A percentile compares a stretch with the other conserved stretches of the same genome.
Conservation (phyloP, 208 protist genomes). For the Trypanosoma mega region DNA sequence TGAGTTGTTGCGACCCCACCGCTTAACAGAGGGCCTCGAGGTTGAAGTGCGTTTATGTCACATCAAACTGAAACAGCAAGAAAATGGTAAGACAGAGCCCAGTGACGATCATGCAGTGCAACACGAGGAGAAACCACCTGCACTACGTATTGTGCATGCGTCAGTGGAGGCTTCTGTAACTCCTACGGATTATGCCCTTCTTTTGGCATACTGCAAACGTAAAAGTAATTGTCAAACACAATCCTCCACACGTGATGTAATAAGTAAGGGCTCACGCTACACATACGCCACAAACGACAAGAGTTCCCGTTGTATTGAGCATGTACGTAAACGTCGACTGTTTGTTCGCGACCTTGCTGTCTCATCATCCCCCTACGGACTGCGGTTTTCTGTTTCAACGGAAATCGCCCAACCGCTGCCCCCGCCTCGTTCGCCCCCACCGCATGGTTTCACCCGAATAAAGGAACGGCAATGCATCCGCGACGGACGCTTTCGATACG, state of each 20-base stretch:
- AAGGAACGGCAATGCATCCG: constrained; percentile 54
- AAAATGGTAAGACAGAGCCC: background rate
- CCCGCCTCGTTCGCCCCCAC: background rate
- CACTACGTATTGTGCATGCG: constrained; percentile 15
- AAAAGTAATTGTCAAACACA: background rate
- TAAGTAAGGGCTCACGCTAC: constrained; percentile 33
- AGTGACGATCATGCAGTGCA: background rate
- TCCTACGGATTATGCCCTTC: constrained; percentile 37
- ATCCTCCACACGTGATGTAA: constrained; percentile 54
- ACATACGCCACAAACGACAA: constrained; percentile 37
- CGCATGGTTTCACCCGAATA: constrained; percentile 33
- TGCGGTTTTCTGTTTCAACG: constrained; percentile 61
- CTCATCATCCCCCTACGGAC: constrained; percentile 53
- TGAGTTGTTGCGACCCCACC: constrained; percentile 25
- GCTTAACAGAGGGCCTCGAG: constrained; percentile 40
- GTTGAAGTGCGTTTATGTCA: constrained; percentile 68
- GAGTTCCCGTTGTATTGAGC: constrained; percentile 19
- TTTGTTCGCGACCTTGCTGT: constrained; percentile 63
- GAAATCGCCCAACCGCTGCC: constrained; percentile 16
- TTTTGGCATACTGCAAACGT: constrained; percentile 24
- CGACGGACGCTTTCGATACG: constrained; percentile 56
- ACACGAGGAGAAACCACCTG: background rate
- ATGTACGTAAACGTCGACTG: constrained; percentile 54
- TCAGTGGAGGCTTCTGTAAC: constrained; percentile 14
- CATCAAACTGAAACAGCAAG: constrained; percentile 15